Percentiles rank a stretch among this genome's conserved stretches.
These are phyloP conservation scores for Serendipita sp. DNA, from an alignment of 768 basidiomycete genomes.

Conservation along the genomic window DNA sequence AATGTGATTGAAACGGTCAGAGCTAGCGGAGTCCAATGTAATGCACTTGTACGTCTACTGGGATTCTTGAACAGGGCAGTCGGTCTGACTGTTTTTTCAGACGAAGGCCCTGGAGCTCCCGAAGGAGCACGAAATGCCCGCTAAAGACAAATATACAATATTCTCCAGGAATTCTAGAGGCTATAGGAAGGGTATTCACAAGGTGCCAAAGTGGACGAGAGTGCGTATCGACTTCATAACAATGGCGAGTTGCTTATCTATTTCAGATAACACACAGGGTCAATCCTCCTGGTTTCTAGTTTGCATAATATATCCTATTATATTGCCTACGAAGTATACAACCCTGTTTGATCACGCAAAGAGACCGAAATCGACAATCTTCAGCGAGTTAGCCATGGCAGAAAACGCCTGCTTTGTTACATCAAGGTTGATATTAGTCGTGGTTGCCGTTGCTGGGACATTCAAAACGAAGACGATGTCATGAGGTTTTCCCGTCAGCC, in stretches of 20 bases:
- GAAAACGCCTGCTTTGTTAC: slow-evolving; percentile 34
- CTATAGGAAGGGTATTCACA: slow-evolving; percentile 90
- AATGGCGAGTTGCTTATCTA: neutral
- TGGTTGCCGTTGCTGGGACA: slow-evolving; percentile 42
- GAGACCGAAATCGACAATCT: slow-evolving; percentile 49
- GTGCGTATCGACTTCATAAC: slow-evolving; percentile 29
- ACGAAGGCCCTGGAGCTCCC: slow-evolving; percentile 64
- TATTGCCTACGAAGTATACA: too few species aligned
- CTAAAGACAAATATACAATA: slow-evolving; percentile 90
- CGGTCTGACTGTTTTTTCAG: slow-evolving; percentile 23
- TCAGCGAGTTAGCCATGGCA: slow-evolving; percentile 38
- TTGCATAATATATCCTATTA: neutral
- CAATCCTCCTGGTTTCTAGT: slow-evolving; percentile 85
- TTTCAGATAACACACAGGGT: slow-evolving; percentile 62
- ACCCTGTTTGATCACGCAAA: slow-evolving; percentile 31
- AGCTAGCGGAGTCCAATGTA: slow-evolving; percentile 63
- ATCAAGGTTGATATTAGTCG: slow-evolving; percentile 21
- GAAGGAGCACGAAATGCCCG: slow-evolving; percentile 82
- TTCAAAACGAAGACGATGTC: slow-evolving; percentile 82
- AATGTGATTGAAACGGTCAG: slow-evolving; percentile 78
- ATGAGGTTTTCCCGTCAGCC: slow-evolving; percentile 48
- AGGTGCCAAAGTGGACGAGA: slow-evolving; percentile 93
- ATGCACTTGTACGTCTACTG: slow-evolving; percentile 45
- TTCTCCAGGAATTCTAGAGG: slow-evolving; percentile 53
- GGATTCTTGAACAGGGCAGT: neutral